Percentiles rank a stretch among this genome's conserved stretches.
phyloP scores from a whole-genome alignment of 805 yeast genomes.

The Candida glaebosa region DNA sequence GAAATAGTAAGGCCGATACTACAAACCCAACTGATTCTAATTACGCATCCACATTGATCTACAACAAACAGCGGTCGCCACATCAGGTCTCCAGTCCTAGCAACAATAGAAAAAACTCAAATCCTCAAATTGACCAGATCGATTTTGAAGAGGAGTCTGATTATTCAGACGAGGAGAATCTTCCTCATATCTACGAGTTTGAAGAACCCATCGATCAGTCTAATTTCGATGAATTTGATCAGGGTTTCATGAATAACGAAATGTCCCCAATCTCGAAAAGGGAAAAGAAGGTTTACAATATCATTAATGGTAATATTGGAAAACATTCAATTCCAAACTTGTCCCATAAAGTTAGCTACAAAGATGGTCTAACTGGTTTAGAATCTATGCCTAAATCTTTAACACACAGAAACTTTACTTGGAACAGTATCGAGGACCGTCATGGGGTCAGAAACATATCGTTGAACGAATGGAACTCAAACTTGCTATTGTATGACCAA shows the following conservation, averaged over 20 bases:
- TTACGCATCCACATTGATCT: not conserved
- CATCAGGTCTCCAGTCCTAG: not conserved
- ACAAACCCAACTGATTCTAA: not conserved
- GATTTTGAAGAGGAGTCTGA: not conserved
- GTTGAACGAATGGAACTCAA: constrained; percentile 30
- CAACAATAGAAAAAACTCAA: not conserved
- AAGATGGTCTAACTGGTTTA: constrained; percentile 19
- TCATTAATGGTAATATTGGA: not conserved
- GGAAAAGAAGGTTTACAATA: not conserved
- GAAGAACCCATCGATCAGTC: constrained; percentile 17
- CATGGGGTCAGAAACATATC: constrained; percentile 16
- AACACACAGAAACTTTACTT: constrained; percentile 2
- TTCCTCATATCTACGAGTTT: constrained; percentile 24
- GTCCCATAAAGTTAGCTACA: constrained; percentile 12
- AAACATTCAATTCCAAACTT: not conserved
- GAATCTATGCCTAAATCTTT: constrained; percentile 23
- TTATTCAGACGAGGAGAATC: constrained; percentile 7
- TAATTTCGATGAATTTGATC: constrained; percentile 24
- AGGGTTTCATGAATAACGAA: constrained; percentile 9
- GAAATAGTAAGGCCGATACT: not conserved
- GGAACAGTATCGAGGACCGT: constrained; percentile 6
- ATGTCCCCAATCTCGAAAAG: not conserved
- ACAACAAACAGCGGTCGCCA: not conserved
- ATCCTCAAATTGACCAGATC: not conserved
- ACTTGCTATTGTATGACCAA: constrained; percentile 21